These are phyloP conservation scores for Isatis lusitanica DNA, from an alignment of 441 rosid genomes.

Conservation along the genomic window DNA sequence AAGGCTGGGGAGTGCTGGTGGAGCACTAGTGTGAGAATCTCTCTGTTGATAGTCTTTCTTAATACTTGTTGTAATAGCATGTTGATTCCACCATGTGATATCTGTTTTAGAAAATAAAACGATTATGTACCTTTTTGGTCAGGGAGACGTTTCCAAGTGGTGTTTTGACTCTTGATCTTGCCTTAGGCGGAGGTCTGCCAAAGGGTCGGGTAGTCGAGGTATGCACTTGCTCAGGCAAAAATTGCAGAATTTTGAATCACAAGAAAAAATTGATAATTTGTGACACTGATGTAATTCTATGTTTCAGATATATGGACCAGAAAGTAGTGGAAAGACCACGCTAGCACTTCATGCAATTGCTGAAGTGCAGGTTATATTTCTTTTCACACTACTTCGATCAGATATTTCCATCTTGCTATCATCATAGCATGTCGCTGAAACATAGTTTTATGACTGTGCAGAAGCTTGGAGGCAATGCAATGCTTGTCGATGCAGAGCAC, in stretches of 20 bases:
- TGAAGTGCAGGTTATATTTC: conserved; percentile 78
- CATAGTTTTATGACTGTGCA: conserved; percentile 33
- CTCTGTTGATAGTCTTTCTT: conserved; percentile 7
- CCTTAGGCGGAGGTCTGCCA: conserved; percentile 95
- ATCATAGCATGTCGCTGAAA: conserved; percentile 10
- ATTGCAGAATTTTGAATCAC: not conserved
- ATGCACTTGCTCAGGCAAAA: not conserved
- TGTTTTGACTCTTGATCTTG: conserved; percentile 86
- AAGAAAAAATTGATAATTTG: not conserved
- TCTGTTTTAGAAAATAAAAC: not conserved
- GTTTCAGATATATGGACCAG: conserved; percentile 89
- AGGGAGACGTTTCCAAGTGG: conserved; percentile 96
- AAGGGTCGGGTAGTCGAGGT: conserved; percentile 97
- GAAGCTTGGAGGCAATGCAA: conserved; percentile 94
- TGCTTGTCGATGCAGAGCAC: conserved; percentile 99
- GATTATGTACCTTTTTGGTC: conserved; percentile 20
- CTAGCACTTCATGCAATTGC: conserved; percentile 98
- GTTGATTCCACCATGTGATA: not conserved
- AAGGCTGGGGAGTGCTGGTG: conserved; percentile 93
- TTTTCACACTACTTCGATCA: conserved; percentile 8
- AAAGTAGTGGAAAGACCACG: conserved; percentile 97
- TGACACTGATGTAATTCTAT: not conserved
- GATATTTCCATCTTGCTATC: conserved; percentile 2
- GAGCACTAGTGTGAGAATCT: conserved; percentile 82
- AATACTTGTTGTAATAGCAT: not conserved